Conservation (phyloP, 345 rosid species). For the Rhodamnia rubescens region DNA sequence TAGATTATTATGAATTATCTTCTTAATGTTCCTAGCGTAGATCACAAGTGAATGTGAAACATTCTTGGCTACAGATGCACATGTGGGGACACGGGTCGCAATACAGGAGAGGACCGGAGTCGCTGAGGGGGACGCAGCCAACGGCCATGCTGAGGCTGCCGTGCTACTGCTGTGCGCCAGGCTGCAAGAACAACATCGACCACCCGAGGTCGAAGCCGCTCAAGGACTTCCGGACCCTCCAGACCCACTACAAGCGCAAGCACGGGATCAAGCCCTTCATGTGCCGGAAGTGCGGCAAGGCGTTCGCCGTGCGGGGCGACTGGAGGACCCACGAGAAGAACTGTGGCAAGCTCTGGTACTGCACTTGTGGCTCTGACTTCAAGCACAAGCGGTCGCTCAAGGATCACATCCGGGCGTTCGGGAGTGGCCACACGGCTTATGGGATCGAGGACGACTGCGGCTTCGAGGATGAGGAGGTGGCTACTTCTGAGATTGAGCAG, state of each 20-base stretch:
- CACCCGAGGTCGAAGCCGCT: constrained; percentile 86
- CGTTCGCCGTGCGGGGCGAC: constrained; percentile 91
- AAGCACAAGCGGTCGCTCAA: constrained; percentile 94
- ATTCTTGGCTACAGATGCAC: constrained; percentile 56
- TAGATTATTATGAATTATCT: neutral
- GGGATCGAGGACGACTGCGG: constrained; percentile 28
- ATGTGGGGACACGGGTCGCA: constrained; percentile 99
- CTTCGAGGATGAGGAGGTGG: constrained; percentile 64
- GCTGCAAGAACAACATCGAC: constrained; percentile 90
- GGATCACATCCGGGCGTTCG: constrained; percentile 87
- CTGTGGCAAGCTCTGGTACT: constrained; percentile 95
- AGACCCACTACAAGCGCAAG: constrained; percentile 94
- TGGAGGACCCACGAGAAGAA: constrained; percentile 99
- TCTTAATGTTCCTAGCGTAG: neutral
- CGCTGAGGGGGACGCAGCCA: constrained; percentile 89
- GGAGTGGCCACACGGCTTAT: constrained; percentile 65
- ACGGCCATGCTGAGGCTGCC: constrained; percentile 91
- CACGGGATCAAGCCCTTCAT: constrained; percentile 90
- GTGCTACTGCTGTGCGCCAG: constrained; percentile 93
- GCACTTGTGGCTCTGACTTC: constrained; percentile 91
- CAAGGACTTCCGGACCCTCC: constrained; percentile 95
- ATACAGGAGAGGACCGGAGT: constrained; percentile 93
- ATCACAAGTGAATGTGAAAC: neutral
- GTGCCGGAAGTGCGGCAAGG: constrained; percentile 92
- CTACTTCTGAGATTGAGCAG: constrained; percentile 63